phyloP scores from a whole-genome alignment of 805 yeast genomes.

The Groenewaldozyma salmanticensis region DNA sequence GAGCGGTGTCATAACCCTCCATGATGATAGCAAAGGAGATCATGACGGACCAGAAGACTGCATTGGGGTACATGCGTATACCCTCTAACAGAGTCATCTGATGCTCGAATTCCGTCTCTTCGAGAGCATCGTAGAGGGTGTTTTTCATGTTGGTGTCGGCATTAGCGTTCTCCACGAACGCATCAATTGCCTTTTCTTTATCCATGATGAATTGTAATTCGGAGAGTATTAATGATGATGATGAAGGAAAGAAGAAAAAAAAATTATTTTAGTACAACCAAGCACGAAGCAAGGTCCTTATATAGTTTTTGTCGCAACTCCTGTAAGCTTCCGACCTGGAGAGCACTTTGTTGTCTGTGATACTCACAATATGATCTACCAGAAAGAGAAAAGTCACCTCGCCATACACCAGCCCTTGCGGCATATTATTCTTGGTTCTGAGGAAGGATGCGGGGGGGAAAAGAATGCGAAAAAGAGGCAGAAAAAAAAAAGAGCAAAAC shows the following conservation, averaged over 20 bases:
- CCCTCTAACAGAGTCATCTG: conserved; percentile 26
- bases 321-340: too few relatives aligned
- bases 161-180: background rate
- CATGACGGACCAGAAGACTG: conserved; percentile 37
- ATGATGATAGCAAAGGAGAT: conserved; percentile 36
- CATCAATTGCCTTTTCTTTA: background rate
- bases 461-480: too few relatives aligned
- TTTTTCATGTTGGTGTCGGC: background rate
- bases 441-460: too few relatives aligned
- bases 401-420: too few relatives aligned
- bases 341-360: too few relatives aligned
- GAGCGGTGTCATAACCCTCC: conserved; percentile 40
- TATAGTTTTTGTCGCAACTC: background rate
- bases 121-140: background rate
- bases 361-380: too few relatives aligned
- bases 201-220: background rate
- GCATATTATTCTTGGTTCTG: too few relatives aligned
- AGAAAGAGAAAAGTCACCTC: too few relatives aligned
- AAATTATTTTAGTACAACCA: background rate
- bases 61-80: conserved; percentile 28
- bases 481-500: too few relatives aligned
- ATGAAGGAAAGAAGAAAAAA: background rate
- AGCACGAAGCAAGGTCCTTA: background rate
- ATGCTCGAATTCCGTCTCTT: conserved; percentile 19
- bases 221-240: background rate